Evolutionary conservation across 2,329 filamentous ascomycete genomes (phyloP), one percentile per base, ranked within the genome.

Genomic region (Lojkania enalia): DNA sequence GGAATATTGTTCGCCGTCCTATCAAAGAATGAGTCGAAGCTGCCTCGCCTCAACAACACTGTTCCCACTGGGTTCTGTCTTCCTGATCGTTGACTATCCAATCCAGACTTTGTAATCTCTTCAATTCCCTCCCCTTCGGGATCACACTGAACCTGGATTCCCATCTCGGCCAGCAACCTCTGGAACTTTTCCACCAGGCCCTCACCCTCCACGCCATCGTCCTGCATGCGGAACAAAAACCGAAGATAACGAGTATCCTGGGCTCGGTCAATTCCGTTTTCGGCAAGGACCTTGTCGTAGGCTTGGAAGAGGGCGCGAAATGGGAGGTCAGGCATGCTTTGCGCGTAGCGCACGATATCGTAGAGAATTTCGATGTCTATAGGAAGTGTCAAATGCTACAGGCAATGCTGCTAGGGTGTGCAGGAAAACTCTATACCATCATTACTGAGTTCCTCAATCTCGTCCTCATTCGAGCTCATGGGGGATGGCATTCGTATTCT

Each of bases 241-340:
- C 86, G 82, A 53, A 90, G 84, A 60, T 90, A 85, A 55, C 87
- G 82, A 57, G 84, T 83, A 60, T 91, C 88, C 55, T 86, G 78
- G 58, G 88, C 84, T n/a, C 83, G 78, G 47, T 88, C 79, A 52
- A 89, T 74, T 42, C 83, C 86, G 73, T 87, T 76, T 53, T 83
- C 76, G 4, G 81, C 81, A n/a, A 95, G 79, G 31, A 91, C 78
- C 44, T 82, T 77, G 62, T 94, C 86, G 64, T 95, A 95, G 20
- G 89, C 88, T 41, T 80, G 78, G 70, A 95, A 95, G 14, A 96
- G 79, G 7, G 89, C 88, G 61, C 84, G 84, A 46, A 86, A 89
- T 16, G 87, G 76, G 15, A 35, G 39, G 43, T 81, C 80, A 1
- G 82, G 76, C 20, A 87, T 77, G 30, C 80, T 74, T 71, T 91